These are phyloP conservation scores for Quercus aquifolioides DNA, from an alignment of 306 rosid genomes.

Conservation along the genomic window DNA sequence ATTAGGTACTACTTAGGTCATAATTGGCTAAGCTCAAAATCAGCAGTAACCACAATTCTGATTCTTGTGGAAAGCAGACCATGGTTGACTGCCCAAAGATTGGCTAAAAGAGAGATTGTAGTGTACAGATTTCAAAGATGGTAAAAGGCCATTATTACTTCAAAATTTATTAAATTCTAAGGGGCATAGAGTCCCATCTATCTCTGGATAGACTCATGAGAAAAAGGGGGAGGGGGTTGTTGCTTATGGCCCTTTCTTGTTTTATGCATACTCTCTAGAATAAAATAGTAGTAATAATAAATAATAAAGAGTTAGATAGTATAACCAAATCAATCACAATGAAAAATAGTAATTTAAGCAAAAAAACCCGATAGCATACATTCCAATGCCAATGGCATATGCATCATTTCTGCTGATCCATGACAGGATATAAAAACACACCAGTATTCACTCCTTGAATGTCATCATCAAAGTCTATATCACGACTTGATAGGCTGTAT, in stretches of 20 bases:
- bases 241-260: neutral
- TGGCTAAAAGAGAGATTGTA: neutral
- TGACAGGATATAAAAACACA: too few relatives aligned
- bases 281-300: neutral
- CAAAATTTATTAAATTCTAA: neutral
- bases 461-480: too few relatives aligned
- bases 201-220: neutral
- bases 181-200: neutral
- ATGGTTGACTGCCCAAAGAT: neutral
- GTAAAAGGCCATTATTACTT: neutral
- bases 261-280: neutral
- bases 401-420: conserved; percentile 5
- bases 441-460: too few relatives aligned
- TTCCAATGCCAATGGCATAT: neutral
- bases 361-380: neutral
- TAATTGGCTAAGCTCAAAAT: neutral
- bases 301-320: neutral
- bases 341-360: neutral
- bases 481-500: too few relatives aligned
- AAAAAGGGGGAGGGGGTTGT: neutral
- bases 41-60: neutral
- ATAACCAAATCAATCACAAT: neutral
- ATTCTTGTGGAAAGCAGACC: neutral
- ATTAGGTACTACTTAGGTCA: neutral
- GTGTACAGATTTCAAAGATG: neutral